Evolutionary conservation across 2,329 filamentous ascomycete genomes (phyloP).

Genomic region (Balansia obtecta): DNA sequence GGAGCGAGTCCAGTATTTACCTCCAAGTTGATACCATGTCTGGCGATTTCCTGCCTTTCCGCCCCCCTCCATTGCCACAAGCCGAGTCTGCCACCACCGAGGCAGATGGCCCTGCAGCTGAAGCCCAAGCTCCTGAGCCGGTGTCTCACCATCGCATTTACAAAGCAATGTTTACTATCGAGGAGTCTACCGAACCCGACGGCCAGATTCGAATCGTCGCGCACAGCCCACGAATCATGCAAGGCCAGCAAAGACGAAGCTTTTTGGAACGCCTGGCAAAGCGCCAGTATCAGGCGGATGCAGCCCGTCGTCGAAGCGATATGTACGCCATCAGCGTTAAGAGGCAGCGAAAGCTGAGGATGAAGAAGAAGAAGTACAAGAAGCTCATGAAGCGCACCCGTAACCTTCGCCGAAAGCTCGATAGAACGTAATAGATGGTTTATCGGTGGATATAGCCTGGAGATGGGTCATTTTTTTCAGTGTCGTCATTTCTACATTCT

Average conservation of each 20-base stretch:
- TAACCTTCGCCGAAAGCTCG: constrained; percentile 75
- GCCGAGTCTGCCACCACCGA: constrained; percentile 36
- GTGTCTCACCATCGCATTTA: constrained; percentile 41
- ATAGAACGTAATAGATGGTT: constrained; percentile 38
- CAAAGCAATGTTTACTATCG: constrained; percentile 53
- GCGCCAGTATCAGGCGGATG: constrained; percentile 48
- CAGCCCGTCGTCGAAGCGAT: constrained; percentile 34
- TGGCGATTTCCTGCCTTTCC: constrained; percentile 66
- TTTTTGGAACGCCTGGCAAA: constrained; percentile 62
- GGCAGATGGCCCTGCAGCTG: constrained; percentile 20
- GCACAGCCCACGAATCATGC: constrained; percentile 45
- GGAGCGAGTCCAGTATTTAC: constrained; percentile 44
- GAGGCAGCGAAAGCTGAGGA: constrained; percentile 87
- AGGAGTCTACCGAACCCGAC: constrained; percentile 48
- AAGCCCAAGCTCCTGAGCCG: constrained; percentile 21
- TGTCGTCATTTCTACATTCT: constrained; percentile 12
- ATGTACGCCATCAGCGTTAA: constrained; percentile 85
- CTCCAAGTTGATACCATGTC: constrained; percentile 57
- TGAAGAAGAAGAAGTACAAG: constrained; percentile 99
- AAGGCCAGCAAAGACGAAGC: constrained; percentile 34
- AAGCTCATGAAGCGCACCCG: constrained; percentile 92
- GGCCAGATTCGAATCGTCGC: constrained; percentile 49
- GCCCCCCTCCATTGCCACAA: constrained; percentile 68
- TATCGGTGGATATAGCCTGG: constrained; percentile 15
- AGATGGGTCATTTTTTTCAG: constrained; percentile 8